These are phyloP conservation scores for Grosmannia huntii DNA, from an alignment of 2,329 filamentous ascomycete species.

Conservation along the genomic window DNA sequence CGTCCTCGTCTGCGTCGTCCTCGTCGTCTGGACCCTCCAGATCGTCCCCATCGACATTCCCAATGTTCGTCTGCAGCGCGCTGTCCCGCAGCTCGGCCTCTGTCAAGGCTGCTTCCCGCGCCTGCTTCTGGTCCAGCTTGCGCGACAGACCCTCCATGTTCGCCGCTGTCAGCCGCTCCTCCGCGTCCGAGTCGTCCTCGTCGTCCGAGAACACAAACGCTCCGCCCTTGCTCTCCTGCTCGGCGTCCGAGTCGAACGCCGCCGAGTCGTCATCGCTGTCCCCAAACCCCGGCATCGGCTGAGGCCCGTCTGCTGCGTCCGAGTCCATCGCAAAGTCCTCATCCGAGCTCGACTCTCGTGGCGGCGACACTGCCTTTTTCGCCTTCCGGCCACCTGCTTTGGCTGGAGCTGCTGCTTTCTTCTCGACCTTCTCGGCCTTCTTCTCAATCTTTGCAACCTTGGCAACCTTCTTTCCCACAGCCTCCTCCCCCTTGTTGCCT, in stretches of 20 bases:
- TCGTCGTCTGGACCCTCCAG: conserved; percentile 29
- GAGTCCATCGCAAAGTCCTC: conserved; percentile 12
- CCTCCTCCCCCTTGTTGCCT: conserved; percentile 22
- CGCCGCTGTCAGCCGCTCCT: conserved; percentile 84
- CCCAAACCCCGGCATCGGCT: conserved; percentile 22
- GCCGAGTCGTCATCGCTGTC: conserved; percentile 30
- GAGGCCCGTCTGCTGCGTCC: conserved; percentile 12
- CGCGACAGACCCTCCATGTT: conserved; percentile 88
- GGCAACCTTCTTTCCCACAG: conserved; percentile 7
- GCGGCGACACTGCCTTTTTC: conserved; percentile 19
- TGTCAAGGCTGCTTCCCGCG: conserved; percentile 69
- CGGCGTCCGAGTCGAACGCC: conserved; percentile 43
- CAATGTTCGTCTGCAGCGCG: conserved; percentile 87
- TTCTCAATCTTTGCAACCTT: not conserved
- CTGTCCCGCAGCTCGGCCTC: conserved; percentile 76
- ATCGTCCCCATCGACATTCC: conserved; percentile 40
- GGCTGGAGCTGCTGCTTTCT: conserved; percentile 13
- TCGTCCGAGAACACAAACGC: conserved; percentile 85
- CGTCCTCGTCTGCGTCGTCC: not conserved
- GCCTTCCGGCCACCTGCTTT: conserved; percentile 18
- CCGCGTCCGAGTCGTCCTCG: conserved; percentile 78
- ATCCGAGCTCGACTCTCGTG: not conserved
- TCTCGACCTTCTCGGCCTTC: not conserved
- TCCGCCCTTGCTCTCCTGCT: conserved; percentile 35
- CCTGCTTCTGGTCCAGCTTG: conserved; percentile 67